Evolutionary conservation across 2,329 filamentous ascomycete species (phyloP).

Genomic region (Zymoseptoria ardabiliae): DNA sequence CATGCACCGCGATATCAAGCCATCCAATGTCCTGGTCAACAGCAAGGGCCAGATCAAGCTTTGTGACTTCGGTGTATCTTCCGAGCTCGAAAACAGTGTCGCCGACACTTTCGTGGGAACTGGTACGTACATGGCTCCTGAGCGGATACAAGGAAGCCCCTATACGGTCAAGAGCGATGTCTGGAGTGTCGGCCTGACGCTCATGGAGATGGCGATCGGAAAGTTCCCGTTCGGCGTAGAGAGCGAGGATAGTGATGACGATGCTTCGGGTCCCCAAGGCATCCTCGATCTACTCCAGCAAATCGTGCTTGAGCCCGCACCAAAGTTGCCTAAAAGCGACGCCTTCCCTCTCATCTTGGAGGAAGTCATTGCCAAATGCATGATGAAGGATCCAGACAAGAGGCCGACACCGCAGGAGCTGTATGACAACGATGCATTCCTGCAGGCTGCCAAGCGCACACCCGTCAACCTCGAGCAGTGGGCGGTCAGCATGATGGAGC

Average conservation of each 20-base stretch:
- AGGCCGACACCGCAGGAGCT: constrained; percentile 89
- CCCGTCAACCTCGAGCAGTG: constrained; percentile 89
- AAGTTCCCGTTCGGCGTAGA: constrained; percentile 93
- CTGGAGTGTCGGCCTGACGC: constrained; percentile 90
- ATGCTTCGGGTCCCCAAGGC: constrained; percentile 69
- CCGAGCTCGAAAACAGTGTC: constrained; percentile 94
- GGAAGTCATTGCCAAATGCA: constrained; percentile 93
- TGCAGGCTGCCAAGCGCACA: constrained; percentile 92
- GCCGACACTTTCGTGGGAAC: constrained; percentile 98
- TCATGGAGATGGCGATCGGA: constrained; percentile 97
- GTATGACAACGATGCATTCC: constrained; percentile 86
- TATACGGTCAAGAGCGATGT: constrained; percentile 99
- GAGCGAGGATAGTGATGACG: constrained; percentile 65
- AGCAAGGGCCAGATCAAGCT: constrained; percentile 91
- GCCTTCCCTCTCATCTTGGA: constrained; percentile 92
- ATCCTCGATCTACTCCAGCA: constrained; percentile 94
- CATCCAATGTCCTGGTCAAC: constrained; percentile 94
- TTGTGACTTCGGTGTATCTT: constrained; percentile 98
- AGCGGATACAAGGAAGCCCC: constrained; percentile 91
- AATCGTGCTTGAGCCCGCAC: constrained; percentile 93
- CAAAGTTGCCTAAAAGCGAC: constrained; percentile 89
- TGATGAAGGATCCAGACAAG: constrained; percentile 81
- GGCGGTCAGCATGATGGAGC: constrained; percentile 90
- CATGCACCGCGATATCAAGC: constrained; percentile 98
- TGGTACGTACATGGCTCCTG: constrained; percentile 98